Conservation (phyloP, 2,329 filamentous ascomycete genomes). For the Exophiala xenobiotica region DNA sequence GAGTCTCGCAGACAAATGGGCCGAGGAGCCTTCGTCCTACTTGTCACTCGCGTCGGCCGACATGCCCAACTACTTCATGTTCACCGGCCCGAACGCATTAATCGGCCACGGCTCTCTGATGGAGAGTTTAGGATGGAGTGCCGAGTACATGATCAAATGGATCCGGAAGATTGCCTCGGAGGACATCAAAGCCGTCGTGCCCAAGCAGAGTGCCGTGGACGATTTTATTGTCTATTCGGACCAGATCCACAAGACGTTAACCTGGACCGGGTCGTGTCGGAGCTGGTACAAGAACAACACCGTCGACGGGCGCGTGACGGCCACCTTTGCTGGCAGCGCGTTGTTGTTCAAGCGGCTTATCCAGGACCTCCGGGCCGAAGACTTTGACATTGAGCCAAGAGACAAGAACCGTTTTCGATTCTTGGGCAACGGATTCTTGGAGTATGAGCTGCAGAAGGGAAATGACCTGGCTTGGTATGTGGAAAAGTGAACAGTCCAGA, state of each 20-base stretch:
- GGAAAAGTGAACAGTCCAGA: too few relatives aligned
- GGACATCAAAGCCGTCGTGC: slow-evolving; percentile 34
- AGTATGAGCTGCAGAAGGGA: slow-evolving; percentile 41
- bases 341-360: slow-evolving; percentile 37
- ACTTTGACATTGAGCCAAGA: slow-evolving; percentile 17
- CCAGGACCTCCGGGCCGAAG: slow-evolving; percentile 35
- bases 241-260: slow-evolving; percentile 35
- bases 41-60: slow-evolving; percentile 30
- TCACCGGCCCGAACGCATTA: slow-evolving; percentile 35
- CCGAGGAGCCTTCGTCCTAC: slow-evolving; percentile 32
- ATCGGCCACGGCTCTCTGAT: slow-evolving; percentile 35
- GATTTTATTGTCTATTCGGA: slow-evolving; percentile 37
- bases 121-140: slow-evolving; percentile 30
- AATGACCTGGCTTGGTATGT: slow-evolving; percentile 34
- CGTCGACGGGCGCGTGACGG: slow-evolving; percentile 23
- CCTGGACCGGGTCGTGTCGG: slow-evolving; percentile 24
- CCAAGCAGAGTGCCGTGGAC: slow-evolving; percentile 33
- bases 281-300: slow-evolving; percentile 27
- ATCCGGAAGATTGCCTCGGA: slow-evolving; percentile 36
- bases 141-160: slow-evolving; percentile 35
- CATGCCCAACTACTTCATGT: slow-evolving; percentile 39
- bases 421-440: slow-evolving; percentile 39
- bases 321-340: slow-evolving; percentile 27
- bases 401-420: slow-evolving; percentile 38
- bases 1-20: slow-evolving; percentile 35